Evolutionary conservation across 345 rosid species (phyloP).

Genomic region (Streptanthus diversifolius): DNA sequence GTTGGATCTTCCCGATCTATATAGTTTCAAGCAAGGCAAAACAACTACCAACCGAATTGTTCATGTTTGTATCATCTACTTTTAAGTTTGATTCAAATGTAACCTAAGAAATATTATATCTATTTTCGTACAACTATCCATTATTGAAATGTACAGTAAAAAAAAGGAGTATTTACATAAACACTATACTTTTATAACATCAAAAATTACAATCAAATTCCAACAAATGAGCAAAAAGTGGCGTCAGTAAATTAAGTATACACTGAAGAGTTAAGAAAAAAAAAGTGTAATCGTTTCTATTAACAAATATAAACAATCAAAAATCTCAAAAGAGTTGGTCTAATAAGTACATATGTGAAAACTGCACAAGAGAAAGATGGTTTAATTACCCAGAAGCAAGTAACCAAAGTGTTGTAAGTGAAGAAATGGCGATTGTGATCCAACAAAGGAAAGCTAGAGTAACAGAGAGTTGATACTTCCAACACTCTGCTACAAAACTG

Average conservation of each 20-base stretch:
- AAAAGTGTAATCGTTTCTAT: conserved; percentile 22
- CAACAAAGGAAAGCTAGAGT: conserved; percentile 76
- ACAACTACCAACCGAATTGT: conserved; percentile 12
- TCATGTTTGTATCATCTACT: not conserved
- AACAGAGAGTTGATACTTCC: conserved; percentile 59
- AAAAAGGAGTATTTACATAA: not conserved
- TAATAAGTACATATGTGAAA: not conserved
- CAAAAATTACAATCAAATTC: not conserved
- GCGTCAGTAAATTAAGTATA: not conserved
- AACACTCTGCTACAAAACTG: conserved; percentile 46
- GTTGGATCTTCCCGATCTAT: conserved; percentile 17
- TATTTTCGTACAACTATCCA: not conserved
- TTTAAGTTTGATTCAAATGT: not conserved
- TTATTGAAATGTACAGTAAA: not conserved
- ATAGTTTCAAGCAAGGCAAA: conserved; percentile 30
- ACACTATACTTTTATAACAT: not conserved
- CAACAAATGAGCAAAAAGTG: not conserved
- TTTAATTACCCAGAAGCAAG: conserved; percentile 33
- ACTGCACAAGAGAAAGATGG: not conserved
- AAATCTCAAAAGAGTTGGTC: not conserved
- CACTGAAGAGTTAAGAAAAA: not conserved
- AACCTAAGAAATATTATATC: not conserved
- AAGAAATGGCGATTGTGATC: conserved; percentile 55
- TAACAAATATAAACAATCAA: conserved; percentile 29
- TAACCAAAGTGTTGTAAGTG: conserved; percentile 79